phyloP scores from a whole-genome alignment of 495 filamentous ascomycete species.

The Penicillium longicatenatum region DNA sequence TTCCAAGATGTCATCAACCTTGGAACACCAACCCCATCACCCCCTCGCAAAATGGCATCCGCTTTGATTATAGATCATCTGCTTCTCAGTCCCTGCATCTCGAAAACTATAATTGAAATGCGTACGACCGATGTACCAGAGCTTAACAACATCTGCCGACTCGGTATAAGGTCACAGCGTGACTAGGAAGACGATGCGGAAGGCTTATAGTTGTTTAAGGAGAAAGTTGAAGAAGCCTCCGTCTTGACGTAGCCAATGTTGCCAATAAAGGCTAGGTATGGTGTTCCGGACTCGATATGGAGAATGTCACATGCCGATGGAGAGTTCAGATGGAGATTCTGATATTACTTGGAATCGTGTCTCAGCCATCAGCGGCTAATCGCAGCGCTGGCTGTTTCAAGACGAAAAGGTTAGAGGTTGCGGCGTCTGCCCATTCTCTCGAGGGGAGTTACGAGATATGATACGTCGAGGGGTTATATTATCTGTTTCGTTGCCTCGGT shows the following conservation, averaged over 20 bases:
- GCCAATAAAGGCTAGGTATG: neutral
- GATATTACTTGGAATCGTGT: neutral
- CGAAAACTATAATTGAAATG: neutral
- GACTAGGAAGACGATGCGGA: neutral
- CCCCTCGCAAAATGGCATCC: no score
- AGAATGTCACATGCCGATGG: neutral
- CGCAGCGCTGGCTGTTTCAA: neutral
- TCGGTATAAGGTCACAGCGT: neutral
- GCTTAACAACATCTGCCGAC: neutral
- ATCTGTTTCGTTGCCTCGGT: no score
- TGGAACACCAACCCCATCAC: no score
- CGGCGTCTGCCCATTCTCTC: no score
- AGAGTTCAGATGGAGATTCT: constrained; percentile 2
- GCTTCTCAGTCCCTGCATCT: neutral
- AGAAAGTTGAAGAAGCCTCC: neutral
- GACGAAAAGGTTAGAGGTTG: no score
- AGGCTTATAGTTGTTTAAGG: neutral
- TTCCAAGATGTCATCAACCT: no score
- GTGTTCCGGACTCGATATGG: neutral
- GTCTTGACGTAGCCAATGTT: constrained; percentile 6
- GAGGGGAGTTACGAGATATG: no score
- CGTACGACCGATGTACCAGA: neutral
- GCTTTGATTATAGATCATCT: no score
- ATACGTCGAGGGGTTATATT: no score
- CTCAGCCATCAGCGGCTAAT: constrained; percentile 2